Percentiles rank a stretch among this genome's conserved stretches.
phyloP scores from a whole-genome alignment of 768 basidiomycete genomes.

The Trametes cingulata region DNA sequence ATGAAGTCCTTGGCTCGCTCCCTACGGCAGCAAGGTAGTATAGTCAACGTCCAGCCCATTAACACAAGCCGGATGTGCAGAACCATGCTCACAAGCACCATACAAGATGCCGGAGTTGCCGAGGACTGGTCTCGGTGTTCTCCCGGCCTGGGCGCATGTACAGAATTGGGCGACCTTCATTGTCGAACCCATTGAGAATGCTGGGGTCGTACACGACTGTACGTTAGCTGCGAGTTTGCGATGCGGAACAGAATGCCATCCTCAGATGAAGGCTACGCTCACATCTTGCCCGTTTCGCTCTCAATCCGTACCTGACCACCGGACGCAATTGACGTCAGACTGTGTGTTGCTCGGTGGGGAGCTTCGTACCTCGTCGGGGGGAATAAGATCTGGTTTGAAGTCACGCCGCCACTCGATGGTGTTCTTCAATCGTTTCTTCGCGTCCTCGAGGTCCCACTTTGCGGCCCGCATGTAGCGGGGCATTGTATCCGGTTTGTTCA shows the following conservation, averaged over 20 bases:
- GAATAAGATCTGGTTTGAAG: slow-evolving; percentile 81
- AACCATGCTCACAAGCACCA: slow-evolving; percentile 72
- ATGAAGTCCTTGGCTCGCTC: slow-evolving; percentile 89
- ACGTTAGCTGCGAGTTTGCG: background rate
- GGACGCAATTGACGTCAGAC: slow-evolving; percentile 1
- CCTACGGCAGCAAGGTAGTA: slow-evolving; percentile 36
- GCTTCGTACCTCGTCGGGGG: slow-evolving; percentile 63
- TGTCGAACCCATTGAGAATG: slow-evolving; percentile 82
- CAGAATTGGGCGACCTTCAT: slow-evolving; percentile 82
- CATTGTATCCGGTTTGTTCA: slow-evolving; percentile 65
- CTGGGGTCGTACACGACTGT: slow-evolving; percentile 37
- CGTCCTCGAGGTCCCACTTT: slow-evolving; percentile 81
- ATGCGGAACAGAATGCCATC: background rate
- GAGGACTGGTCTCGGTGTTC: slow-evolving; percentile 74
- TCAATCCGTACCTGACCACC: slow-evolving; percentile 60
- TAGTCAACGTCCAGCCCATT: background rate
- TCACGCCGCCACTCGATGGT: slow-evolving; percentile 87
- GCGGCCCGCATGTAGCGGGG: slow-evolving; percentile 82
- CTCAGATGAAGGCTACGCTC: slow-evolving; percentile 24
- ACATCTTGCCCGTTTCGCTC: slow-evolving; percentile 89
- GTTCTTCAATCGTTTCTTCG: slow-evolving; percentile 72
- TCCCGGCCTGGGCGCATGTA: slow-evolving; percentile 89
- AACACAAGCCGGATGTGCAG: background rate
- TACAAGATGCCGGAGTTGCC: slow-evolving; percentile 83
- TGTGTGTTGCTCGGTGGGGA: background rate